A percentile compares a stretch with the other conserved stretches of the same genome.
Evolutionary conservation across 257 asterid genomes (phyloP).

Genomic region (Capsicum chinense): DNA sequence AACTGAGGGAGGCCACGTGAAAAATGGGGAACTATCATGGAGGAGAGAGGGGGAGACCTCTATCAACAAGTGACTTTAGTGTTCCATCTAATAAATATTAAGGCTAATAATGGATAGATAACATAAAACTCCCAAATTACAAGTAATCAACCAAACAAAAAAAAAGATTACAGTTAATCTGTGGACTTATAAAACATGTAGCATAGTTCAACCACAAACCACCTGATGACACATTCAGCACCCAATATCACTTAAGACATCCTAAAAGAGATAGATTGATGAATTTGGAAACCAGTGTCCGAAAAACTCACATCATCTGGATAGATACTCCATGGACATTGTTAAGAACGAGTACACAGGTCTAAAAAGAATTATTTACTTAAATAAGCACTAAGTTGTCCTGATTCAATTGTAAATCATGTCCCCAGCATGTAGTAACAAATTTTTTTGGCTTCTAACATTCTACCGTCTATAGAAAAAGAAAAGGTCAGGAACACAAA

Average conservation of each 20-base stretch:
- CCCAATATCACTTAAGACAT: not conserved
- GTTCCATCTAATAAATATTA: not conserved
- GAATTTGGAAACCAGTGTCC: not conserved
- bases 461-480: not conserved
- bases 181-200: not conserved
- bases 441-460: not conserved
- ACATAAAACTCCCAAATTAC: not conserved
- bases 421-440: not conserved
- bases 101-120: not conserved
- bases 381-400: not conserved
- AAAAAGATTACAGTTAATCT: not conserved
- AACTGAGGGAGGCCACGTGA: not conserved
- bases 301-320: constrained; percentile 8
- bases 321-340: not conserved
- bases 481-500: not conserved
- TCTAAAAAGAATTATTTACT: not conserved
- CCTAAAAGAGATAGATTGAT: not conserved
- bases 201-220: not conserved
- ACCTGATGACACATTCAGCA: not conserved
- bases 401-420: not conserved
- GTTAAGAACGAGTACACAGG: constrained; percentile 10
- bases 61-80: constrained; percentile 20
- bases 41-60: not conserved
- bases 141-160: not conserved
- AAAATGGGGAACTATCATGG: not conserved